Conservation (phyloP, 345 rosid genomes). For the Brassica carinata region DNA sequence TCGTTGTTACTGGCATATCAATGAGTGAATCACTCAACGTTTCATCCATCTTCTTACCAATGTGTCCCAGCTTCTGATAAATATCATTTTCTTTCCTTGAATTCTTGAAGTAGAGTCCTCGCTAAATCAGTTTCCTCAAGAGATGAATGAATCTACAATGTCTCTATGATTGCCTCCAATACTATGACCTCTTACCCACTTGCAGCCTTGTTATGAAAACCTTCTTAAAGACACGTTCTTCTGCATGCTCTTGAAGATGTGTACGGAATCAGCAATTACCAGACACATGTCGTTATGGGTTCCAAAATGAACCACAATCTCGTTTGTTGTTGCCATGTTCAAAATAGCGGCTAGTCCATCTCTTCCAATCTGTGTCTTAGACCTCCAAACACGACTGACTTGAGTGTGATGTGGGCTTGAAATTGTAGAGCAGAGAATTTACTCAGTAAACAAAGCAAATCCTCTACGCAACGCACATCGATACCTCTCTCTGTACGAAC, state of each 20-base stretch:
- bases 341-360: conserved; percentile 74
- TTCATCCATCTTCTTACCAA: conserved; percentile 55
- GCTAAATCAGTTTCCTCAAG: conserved; percentile 79
- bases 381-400: conserved; percentile 47
- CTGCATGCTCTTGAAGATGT: conserved; percentile 67
- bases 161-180: conserved; percentile 66
- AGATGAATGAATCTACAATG: conserved; percentile 83
- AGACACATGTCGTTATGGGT: conserved; percentile 69
- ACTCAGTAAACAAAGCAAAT: no score
- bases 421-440: no score
- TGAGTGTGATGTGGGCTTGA: no score
- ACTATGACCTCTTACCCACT: conserved; percentile 75
- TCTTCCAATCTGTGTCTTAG: conserved; percentile 63
- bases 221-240: conserved; percentile 69
- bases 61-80: conserved; percentile 68
- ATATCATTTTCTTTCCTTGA: conserved; percentile 70
- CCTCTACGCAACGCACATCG: conserved; percentile 45
- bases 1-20: conserved; percentile 82
- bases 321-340: conserved; percentile 73
- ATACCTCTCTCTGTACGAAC: conserved; percentile 83
- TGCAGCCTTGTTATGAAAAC: conserved; percentile 82
- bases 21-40: conserved; percentile 60
- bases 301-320: conserved; percentile 59
- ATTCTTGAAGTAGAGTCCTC: conserved; percentile 66
- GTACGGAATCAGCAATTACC: conserved; percentile 70